Base-by-base conservation (phyloP, 805 yeast genomes). In the Schizosaccharomyces cryophilus region DNA sequence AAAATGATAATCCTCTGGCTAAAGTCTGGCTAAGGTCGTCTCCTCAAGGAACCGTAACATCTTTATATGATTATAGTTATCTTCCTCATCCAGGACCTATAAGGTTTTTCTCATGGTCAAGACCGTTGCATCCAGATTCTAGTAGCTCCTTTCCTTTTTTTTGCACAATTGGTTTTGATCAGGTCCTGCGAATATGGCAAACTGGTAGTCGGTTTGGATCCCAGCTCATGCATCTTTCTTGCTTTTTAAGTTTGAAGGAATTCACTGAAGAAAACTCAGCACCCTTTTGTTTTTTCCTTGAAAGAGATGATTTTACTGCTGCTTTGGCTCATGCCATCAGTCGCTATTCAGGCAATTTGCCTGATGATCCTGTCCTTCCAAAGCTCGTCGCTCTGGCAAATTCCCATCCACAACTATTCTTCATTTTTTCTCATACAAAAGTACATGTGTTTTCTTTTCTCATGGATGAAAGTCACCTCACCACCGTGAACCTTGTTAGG, bases 11-110 rank as follows among this genome's bases (percentile, higher is more conserved):
- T 68, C 74, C 75, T 42, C 73, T 84, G 15, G 81, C 86, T 35
- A 87, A 86, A 67, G 74, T 87, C 1, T 89, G 95, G 95, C 76
- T 81, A 61, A 73, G 96, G 60, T 74, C 81, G 6, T 78, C 84
- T 6, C 85, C 81, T 66, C 87, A 84, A 42, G 76, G 77, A 31
- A 80, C 79, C 42, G 77, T 80, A 48, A 63, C 61, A 13, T 76
- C 82, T 5, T 75, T 76, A 31, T 87, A 87, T 68, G 93, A 84
- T 66, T 72, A 87, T 64, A 72, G 80, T 0, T 82, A 84, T 66
- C 71, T 87, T 26, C 76, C 79, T n/a, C 94, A 85, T 67, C 80
- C 83, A 1, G 67, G 75, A 0, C 75, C 75, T 61, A 80, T 88
- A 0, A 74, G 81, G 0, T 73, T 74, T 42, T 68, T 83, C 47